Evolutionary conservation across 179 eudicot species (phyloP), one percentile per base, ranked within the genome.

Genomic region (Actinidia arguta): DNA sequence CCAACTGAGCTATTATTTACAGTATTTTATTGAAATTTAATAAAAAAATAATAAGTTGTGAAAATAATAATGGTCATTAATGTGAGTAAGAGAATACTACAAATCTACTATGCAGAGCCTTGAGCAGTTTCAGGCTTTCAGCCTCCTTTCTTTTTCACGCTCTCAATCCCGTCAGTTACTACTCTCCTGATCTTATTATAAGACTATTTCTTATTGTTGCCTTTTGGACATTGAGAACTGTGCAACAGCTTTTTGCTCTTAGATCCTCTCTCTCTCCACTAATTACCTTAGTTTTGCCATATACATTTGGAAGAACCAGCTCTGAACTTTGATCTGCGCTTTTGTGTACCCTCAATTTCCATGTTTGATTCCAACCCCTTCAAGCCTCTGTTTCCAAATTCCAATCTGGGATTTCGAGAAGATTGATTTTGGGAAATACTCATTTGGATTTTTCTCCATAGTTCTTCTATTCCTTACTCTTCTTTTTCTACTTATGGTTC

Each of bases 221-320:
- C 58, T 81, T 81, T 87, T 59, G 59, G 22, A 78, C 88, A 78
- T 90, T 74, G 90, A 86, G 76, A 90, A 84, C 86, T 83, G 94
- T 88, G 92, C 86, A 81, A 8, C 69, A 42, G 82, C 75, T 80
- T 79, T 82, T 1, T 85, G 75, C 67, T 55, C 59, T n/a, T n/a
- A n/a, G n/a, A n/a, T n/a, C n/a, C n/a, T n/a, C n/a, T n/a, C n/a
- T n/a, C n/a, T n/a, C 75, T 63, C 4, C 48, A 36, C 22, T 76
- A 74, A 47, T 11, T 73, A 67, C 59, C 68, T 87, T 66, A 39
- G 73, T 79, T 78, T 87, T 77, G 77, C 85, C 75, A 47, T 81
- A 61, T 79, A 80, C 83, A 61, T 39, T 67, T 56, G 71, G 48
- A 54, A 71, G 62, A 75, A 61, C 74, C 17, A 56, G 61, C 80